A percentile compares a stretch with the other conserved stretches of the same genome.
These are phyloP conservation scores for Hypoxylon perforatum DNA, from an alignment of 495 filamentous ascomycete species.

Conservation along the genomic window DNA sequence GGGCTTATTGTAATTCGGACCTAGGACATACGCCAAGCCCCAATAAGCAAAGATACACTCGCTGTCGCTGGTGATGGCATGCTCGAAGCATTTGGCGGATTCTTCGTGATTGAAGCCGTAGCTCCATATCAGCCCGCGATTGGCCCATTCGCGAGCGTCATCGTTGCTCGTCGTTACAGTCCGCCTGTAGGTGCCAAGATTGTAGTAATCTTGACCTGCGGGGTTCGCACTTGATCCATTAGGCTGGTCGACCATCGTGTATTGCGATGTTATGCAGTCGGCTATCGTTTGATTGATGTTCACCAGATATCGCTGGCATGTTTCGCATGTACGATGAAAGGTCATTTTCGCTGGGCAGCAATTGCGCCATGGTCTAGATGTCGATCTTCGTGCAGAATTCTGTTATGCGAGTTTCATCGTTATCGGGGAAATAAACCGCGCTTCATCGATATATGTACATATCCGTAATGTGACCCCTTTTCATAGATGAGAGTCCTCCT, in stretches of 20 bases:
- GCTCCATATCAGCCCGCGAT: slow-evolving; percentile 70
- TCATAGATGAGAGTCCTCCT: too few relatives aligned
- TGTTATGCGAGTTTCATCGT: too few relatives aligned
- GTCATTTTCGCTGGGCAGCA: background rate
- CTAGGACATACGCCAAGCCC: slow-evolving; percentile 72
- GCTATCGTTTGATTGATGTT: background rate
- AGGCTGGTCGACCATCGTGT: slow-evolving; percentile 6
- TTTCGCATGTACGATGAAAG: background rate
- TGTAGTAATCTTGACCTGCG: slow-evolving; percentile 55
- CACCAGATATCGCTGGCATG: too few relatives aligned
- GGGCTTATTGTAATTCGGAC: slow-evolving; percentile 80
- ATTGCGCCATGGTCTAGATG: background rate
- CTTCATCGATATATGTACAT: too few relatives aligned
- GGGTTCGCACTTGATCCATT: background rate
- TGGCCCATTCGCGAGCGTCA: slow-evolving; percentile 68
- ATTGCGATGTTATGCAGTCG: background rate
- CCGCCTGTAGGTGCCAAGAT: slow-evolving; percentile 66
- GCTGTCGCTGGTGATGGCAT: slow-evolving; percentile 63
- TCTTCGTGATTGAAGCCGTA: slow-evolving; percentile 77
- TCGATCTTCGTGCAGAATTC: too few relatives aligned
- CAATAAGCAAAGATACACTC: slow-evolving; percentile 72
- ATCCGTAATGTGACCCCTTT: too few relatives aligned
- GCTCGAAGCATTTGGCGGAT: slow-evolving; percentile 67
- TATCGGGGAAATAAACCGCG: too few relatives aligned
- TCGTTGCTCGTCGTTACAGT: slow-evolving; percentile 55